Conservation (phyloP, 345 rosid species). For the Isatis tinctoria region DNA sequence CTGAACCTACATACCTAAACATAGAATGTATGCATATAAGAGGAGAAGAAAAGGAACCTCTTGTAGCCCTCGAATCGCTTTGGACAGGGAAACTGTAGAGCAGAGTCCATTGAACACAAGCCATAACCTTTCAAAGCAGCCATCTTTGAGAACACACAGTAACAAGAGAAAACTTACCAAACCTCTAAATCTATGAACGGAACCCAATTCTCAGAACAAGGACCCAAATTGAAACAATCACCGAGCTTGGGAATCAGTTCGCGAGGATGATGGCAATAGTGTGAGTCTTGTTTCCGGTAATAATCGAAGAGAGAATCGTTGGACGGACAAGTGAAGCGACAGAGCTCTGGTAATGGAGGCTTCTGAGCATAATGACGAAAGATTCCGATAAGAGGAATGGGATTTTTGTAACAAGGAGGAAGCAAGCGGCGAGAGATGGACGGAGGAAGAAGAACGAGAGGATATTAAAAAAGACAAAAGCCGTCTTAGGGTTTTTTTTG, state of each 20-base stretch:
- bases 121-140: constrained; percentile 45
- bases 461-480: not conserved
- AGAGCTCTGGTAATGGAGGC: not conserved
- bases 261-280: not conserved
- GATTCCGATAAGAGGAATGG: constrained; percentile 10
- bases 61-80: constrained; percentile 29
- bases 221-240: not conserved
- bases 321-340: not conserved
- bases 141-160: constrained; percentile 30
- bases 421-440: constrained; percentile 13
- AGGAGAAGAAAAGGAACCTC: constrained; percentile 39
- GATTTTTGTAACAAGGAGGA: not conserved
- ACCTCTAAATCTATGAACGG: not conserved
- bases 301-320: not conserved
- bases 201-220: not conserved
- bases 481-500: constrained; percentile 21
- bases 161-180: not conserved
- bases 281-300: not conserved
- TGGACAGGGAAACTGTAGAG: constrained; percentile 38
- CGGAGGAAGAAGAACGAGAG: not conserved
- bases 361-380: constrained; percentile 14
- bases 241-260: not conserved
- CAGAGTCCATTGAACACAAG: constrained; percentile 43
- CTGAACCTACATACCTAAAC: not conserved
- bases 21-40: not conserved